Evolutionary conservation across 331 rosid genomes (phyloP).

Genomic region (Pyrus hybrid): DNA sequence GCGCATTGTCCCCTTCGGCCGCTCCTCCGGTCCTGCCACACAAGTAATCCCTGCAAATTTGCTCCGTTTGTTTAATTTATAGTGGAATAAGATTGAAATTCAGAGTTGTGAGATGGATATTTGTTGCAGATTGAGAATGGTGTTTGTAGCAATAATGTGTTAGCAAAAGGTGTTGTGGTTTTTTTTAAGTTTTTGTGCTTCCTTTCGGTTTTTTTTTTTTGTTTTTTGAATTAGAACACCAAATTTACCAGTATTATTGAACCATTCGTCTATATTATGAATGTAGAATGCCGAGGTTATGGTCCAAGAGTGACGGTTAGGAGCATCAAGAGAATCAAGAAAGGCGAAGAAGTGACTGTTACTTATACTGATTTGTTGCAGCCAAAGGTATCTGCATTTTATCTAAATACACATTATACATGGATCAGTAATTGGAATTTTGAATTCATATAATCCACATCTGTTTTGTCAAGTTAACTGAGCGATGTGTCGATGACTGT

Average conservation of each 20-base stretch:
- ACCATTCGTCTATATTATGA: neutral
- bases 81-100: neutral
- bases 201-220: neutral
- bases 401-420: neutral
- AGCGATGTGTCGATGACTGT: neutral
- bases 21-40: neutral
- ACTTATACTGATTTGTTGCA: slow-evolving; percentile 71
- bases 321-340: slow-evolving; percentile 64
- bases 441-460: neutral
- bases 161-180: slow-evolving; percentile 29
- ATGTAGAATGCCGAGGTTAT: slow-evolving; percentile 17
- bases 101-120: slow-evolving; percentile 3
- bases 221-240: neutral
- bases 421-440: neutral
- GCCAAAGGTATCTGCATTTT: slow-evolving; percentile 46
- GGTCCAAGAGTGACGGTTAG: slow-evolving; percentile 64
- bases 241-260: neutral
- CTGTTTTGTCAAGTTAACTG: neutral
- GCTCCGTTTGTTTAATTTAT: neutral
- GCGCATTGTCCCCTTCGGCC: slow-evolving; percentile 30
- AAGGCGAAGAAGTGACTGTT: slow-evolving; percentile 62
- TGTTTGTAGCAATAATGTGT: slow-evolving; percentile 25
- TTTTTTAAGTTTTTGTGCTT: neutral
- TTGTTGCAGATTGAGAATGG: slow-evolving; percentile 47
- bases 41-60: slow-evolving; percentile 13